Evolutionary conservation across 768 basidiomycete species (phyloP), one percentile per base, ranked within the genome.

Genomic region (Trametes meyenii): DNA sequence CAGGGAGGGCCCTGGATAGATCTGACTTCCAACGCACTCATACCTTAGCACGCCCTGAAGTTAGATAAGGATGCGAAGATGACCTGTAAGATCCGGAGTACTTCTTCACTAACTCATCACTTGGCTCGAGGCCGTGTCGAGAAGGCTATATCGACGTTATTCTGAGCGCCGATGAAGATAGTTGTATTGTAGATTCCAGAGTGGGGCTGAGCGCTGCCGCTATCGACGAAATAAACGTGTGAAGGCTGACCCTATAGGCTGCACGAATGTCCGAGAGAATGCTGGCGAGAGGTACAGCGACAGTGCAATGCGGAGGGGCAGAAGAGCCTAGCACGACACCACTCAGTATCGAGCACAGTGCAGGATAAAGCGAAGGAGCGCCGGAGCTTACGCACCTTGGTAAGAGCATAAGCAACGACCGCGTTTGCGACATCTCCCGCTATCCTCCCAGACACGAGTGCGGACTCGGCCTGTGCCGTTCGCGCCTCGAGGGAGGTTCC

Each of bases 341-440:
- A 12, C 6, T 19, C 11, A 13, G 39, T 10, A n/a, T n/a, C n/a
- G 35, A 17, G 13, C 42, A 36, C 44, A 24, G 44, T 13, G 8
- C 23, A 26, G 17, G 42, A 49, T 44, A 17, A 7, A 55, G 39
- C 26, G 3, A n/a, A 26, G 43, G 42, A 29, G 55, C 8, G 62
- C 50, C 8, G 17, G 35, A 26, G 17, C 12, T n/a, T 16, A 39
- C 14, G 17, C 33, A 89, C 93, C 82, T 94, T 94, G 51, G 88
- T 89, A 17, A 84, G 77, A 1, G 84, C 86, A 71, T 95, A 96
- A 2, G 93, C 94, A 49, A 92, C 77, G 10, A 93, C 83, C 2
- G 86, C 91, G 70, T 94, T 94, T 4, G 91, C 88, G 6, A 93
- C 83, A 69, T 93, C 90, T 16, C 88, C 87, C 11, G 87, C 89